Evolutionary conservation across 1,284 basidiomycete genomes (phyloP).

Genomic region (Cystobasidium slooffiae): DNA sequence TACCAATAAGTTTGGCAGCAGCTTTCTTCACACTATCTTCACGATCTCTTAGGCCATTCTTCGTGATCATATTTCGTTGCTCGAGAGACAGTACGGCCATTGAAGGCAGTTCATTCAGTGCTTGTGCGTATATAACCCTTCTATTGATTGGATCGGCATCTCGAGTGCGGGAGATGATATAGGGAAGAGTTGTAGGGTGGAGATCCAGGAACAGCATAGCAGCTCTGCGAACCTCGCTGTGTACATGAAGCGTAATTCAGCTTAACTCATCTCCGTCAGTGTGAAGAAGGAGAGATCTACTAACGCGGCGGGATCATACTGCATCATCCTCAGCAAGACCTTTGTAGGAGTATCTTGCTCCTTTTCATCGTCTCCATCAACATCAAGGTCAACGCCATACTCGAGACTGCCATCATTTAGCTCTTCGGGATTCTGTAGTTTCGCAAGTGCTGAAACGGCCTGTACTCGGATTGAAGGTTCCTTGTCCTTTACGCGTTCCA

Average conservation of each 20-base stretch:
- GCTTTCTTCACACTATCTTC: slow-evolving; percentile 81
- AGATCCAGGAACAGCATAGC: slow-evolving; percentile 79
- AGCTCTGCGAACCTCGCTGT: slow-evolving; percentile 86
- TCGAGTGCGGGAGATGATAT: slow-evolving; percentile 77
- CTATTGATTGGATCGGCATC: slow-evolving; percentile 84
- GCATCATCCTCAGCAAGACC: slow-evolving; percentile 73
- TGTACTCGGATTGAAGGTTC: slow-evolving; percentile 81
- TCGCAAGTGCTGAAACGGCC: slow-evolving; percentile 81
- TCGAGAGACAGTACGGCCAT: slow-evolving; percentile 68
- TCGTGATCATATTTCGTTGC: slow-evolving; percentile 76
- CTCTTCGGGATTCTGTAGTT: slow-evolving; percentile 74
- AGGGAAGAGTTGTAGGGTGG: slow-evolving; percentile 66
- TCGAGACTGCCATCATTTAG: slow-evolving; percentile 69
- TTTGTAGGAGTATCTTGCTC: slow-evolving; percentile 42
- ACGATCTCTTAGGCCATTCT: slow-evolving; percentile 83
- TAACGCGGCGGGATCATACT: slow-evolving; percentile 77
- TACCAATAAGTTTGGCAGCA: slow-evolving; percentile 73
- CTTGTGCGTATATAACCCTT: slow-evolving; percentile 75
- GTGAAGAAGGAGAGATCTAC: slow-evolving; percentile 56
- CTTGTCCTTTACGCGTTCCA: slow-evolving; percentile 84
- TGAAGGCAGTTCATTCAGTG: slow-evolving; percentile 66
- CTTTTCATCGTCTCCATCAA: slow-evolving; percentile 46
- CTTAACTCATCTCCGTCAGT: neutral
- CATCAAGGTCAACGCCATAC: slow-evolving; percentile 66
- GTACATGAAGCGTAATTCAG: neutral